Percentiles rank a stretch among this genome's conserved stretches.
Conservation (phyloP, 441 rosid genomes). For the Adansonia madagascariensis region DNA sequence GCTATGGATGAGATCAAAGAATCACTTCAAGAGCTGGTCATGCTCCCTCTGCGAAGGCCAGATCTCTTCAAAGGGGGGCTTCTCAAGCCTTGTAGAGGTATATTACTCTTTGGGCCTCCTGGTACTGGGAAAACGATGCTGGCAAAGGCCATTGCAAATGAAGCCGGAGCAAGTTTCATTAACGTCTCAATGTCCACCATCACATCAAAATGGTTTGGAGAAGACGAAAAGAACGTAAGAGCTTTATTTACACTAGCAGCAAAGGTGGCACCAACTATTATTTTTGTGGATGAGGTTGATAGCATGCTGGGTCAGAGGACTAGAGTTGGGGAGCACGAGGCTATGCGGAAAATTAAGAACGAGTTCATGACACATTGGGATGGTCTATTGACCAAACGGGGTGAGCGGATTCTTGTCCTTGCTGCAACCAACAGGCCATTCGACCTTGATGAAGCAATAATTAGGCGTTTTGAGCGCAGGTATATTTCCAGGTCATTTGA, state of each 20-base stretch:
- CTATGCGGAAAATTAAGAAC: slow-evolving; percentile 95
- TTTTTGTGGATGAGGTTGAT: slow-evolving; percentile 96
- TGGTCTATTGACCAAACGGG: slow-evolving; percentile 78
- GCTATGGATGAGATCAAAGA: slow-evolving; percentile 88
- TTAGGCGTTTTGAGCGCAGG: slow-evolving; percentile 98
- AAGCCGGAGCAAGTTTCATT: slow-evolving; percentile 99
- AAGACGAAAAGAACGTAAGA: slow-evolving; percentile 94
- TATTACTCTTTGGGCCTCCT: slow-evolving; percentile 94
- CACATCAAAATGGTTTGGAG: slow-evolving; percentile 99
- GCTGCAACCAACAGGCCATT: slow-evolving; percentile 99
- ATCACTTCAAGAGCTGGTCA: slow-evolving; percentile 95
- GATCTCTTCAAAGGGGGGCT: slow-evolving; percentile 97
- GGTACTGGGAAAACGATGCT: slow-evolving; percentile 99
- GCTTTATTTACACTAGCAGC: slow-evolving; percentile 91
- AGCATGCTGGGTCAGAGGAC: slow-evolving; percentile 98
- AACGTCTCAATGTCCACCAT: slow-evolving; percentile 98
- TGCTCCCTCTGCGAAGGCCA: slow-evolving; percentile 97
- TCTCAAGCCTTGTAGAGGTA: slow-evolving; percentile 97
- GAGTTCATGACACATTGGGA: slow-evolving; percentile 99
- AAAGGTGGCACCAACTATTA: slow-evolving; percentile 93
- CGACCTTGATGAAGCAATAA: slow-evolving; percentile 98
- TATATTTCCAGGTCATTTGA: slow-evolving; percentile 22
- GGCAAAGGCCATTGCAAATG: slow-evolving; percentile 96
- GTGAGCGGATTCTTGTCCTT: slow-evolving; percentile 88
- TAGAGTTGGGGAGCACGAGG: slow-evolving; percentile 96